Evolutionary conservation across 1,284 basidiomycete species (phyloP), one percentile per base, ranked within the genome.

Genomic region (Fomitiporia mediterranea): DNA sequence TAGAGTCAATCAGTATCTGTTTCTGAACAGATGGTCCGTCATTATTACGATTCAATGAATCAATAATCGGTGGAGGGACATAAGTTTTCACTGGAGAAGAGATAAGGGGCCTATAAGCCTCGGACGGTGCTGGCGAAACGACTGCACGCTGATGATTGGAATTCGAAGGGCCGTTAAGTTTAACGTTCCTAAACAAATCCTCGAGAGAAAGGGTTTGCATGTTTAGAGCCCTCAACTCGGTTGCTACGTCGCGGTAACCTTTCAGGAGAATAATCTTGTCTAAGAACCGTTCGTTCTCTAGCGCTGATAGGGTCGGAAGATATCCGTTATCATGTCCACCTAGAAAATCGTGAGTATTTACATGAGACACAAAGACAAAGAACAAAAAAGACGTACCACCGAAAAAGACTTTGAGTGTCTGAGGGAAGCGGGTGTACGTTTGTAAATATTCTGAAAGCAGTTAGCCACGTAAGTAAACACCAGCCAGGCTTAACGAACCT

Each of bases 361-460:
- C 15, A 25, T 21, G 9, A 17, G 9, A 13, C 30, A 11, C 3
- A n/a, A n/a, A n/a, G 37, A 32, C 38, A 35, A 30, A 8, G 47
- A 25, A 63, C n/a, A n/a, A n/a, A n/a, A n/a, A n/a, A n/a, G n/a
- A n/a, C 77, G 64, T 63, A 84, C 87, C 83, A 51, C 81, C 82
- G 65, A 89, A 78, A 68, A 90, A 85, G 43, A 92, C 74, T 48
- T 82, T 81, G 47, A 84, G 72, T 32, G 86, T 91, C 66, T 91
- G 88, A 7, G 84, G 80, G 64, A 91, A 84, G 57, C 79, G 77
- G 44, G 80, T 74, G 67, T 83, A 91, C n/a, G 87, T 84, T 68
- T 84, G 78, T 37, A 92, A 70, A 66, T 88, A 83, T 67, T 89
- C 89, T 91, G 63, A 21, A 32, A 19, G 19, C 25, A 8, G 42